Percentiles rank a stretch among this genome's conserved stretches.
These are phyloP conservation scores for Vinca minor DNA, from an alignment of 257 asterid species.

Conservation along the genomic window DNA sequence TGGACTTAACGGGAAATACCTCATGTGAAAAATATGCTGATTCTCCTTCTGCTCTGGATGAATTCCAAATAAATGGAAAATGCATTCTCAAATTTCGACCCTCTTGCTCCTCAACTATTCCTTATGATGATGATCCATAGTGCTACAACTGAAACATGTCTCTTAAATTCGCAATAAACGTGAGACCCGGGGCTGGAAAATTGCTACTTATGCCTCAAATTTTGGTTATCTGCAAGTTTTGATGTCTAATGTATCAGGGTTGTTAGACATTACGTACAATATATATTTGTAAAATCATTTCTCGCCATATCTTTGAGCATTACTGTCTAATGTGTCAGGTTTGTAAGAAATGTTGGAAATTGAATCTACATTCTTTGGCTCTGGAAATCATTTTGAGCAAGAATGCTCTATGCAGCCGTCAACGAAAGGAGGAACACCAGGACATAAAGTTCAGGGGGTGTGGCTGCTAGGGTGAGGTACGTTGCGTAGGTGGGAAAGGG, in stretches of 20 bases:
- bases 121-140: constrained; percentile 74
- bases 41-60: constrained; percentile 31
- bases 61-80: constrained; percentile 37
- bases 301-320: too few relatives aligned
- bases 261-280: too few relatives aligned
- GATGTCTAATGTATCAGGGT: too few relatives aligned
- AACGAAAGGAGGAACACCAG: constrained; percentile 29
- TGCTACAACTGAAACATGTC: neutral
- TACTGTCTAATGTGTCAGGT: too few relatives aligned
- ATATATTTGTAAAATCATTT: too few relatives aligned
- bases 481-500: too few relatives aligned
- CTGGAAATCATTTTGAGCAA: constrained; percentile 45
- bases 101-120: constrained; percentile 30
- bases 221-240: too few relatives aligned
- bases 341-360: constrained; percentile 56
- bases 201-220: too few relatives aligned
- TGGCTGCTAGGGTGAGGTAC: too few relatives aligned
- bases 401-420: constrained; percentile 33
- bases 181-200: too few relatives aligned
- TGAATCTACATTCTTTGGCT: constrained; percentile 60
- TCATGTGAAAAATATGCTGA: constrained; percentile 30
- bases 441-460: too few relatives aligned
- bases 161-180: too few relatives aligned
- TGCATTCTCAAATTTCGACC: constrained; percentile 27
- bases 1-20: constrained; percentile 66